These are phyloP conservation scores for Boletus semigastroideus DNA, from an alignment of 1,284 basidiomycete genomes.

Conservation along the genomic window DNA sequence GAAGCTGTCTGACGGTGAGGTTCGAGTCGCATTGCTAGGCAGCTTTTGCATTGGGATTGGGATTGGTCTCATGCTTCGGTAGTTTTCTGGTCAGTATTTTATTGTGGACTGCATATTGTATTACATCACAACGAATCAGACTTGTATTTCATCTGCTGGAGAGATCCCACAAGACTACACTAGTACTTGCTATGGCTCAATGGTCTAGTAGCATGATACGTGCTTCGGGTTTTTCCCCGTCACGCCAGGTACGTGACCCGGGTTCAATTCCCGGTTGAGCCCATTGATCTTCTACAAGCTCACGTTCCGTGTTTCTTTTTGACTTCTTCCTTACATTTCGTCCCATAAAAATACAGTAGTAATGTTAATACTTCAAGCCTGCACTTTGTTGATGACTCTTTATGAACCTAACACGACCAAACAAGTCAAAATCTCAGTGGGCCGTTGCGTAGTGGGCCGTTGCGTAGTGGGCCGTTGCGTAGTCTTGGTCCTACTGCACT, in stretches of 20 bases:
- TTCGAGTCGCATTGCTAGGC: constrained; percentile 31
- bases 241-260: constrained; percentile 39
- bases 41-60: constrained; percentile 36
- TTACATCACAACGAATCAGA: not conserved
- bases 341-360: too few relatives aligned
- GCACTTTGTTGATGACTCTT: constrained; percentile 13
- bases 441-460: too few relatives aligned
- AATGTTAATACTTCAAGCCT: not conserved
- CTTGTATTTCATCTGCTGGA: too few relatives aligned
- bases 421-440: not conserved
- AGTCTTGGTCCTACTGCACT: constrained; percentile 28
- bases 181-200: constrained; percentile 35
- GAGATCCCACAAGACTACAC: too few relatives aligned
- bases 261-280: constrained; percentile 50
- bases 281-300: constrained; percentile 14
- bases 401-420: constrained; percentile 16
- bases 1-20: constrained; percentile 30
- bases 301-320: too few relatives aligned
- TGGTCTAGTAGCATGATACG: constrained; percentile 47
- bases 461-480: too few relatives aligned
- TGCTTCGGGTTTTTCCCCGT: constrained; percentile 33
- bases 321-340: too few relatives aligned
- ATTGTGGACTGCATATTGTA: not conserved
- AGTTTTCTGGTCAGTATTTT: constrained; percentile 8
- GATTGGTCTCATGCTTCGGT: constrained; percentile 33